phyloP scores from a whole-genome alignment of 495 filamentous ascomycete genomes.

The Penicillium macrosclerotiorum region DNA sequence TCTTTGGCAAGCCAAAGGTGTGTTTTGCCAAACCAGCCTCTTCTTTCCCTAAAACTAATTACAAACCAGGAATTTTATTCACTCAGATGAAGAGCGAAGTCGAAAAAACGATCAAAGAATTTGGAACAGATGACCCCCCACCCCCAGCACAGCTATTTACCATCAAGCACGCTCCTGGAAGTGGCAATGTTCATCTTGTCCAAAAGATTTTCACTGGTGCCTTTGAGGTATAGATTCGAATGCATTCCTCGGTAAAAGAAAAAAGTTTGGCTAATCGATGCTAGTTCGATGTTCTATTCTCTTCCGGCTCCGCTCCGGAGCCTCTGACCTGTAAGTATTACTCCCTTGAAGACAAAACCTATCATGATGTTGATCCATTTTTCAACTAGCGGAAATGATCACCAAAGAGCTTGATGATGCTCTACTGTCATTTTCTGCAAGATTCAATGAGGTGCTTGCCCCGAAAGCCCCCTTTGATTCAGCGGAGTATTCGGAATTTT shows the following conservation, averaged over 20 bases:
- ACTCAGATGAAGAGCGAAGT: constrained; percentile 73
- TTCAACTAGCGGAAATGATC: constrained; percentile 58
- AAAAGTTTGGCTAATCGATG: constrained; percentile 8
- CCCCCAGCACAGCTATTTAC: constrained; percentile 87
- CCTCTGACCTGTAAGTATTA: constrained; percentile 53
- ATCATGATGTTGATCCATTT: constrained; percentile 29
- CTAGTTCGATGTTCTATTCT: constrained; percentile 89
- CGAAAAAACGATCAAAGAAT: constrained; percentile 63
- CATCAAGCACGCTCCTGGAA: constrained; percentile 62
- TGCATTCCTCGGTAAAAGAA: not conserved
- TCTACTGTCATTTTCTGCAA: constrained; percentile 66
- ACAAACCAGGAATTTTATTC: constrained; percentile 59
- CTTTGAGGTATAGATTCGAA: constrained; percentile 59
- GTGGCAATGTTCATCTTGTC: constrained; percentile 82
- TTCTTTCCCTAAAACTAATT: constrained; percentile 8
- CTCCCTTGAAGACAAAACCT: not conserved
- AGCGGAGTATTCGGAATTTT: constrained; percentile 73
- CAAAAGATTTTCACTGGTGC: constrained; percentile 90
- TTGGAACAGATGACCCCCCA: constrained; percentile 67
- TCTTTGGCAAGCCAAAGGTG: constrained; percentile 83
- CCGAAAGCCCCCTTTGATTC: constrained; percentile 74
- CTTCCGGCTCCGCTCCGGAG: constrained; percentile 68
- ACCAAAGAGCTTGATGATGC: constrained; percentile 64
- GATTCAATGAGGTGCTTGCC: constrained; percentile 69
- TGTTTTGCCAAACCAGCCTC: constrained; percentile 6